A percentile compares a stretch with the other conserved stretches of the same genome.
These are phyloP conservation scores for Penicillium goetzii DNA, from an alignment of 495 filamentous ascomycete species.

Conservation along the genomic window DNA sequence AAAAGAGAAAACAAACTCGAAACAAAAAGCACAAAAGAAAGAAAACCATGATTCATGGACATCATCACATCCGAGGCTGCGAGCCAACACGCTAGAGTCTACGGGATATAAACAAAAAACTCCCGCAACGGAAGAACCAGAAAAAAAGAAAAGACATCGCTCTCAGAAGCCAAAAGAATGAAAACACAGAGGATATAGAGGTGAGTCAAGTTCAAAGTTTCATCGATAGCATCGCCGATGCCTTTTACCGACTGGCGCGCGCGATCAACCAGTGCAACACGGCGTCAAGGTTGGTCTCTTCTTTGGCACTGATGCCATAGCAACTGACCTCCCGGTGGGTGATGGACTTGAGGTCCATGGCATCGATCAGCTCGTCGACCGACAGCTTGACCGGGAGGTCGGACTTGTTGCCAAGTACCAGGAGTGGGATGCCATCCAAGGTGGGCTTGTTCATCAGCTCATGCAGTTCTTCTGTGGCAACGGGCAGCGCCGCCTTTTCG, in stretches of 20 bases:
- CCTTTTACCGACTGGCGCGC: slow-evolving; percentile 59
- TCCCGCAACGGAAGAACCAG: slow-evolving; percentile 5
- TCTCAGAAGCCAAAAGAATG: slow-evolving; percentile 5
- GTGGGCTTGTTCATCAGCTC: slow-evolving; percentile 81
- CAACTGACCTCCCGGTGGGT: slow-evolving; percentile 95
- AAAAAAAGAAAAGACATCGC: slow-evolving; percentile 7
- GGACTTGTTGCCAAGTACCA: slow-evolving; percentile 98
- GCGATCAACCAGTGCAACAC: slow-evolving; percentile 97
- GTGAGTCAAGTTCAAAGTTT: slow-evolving; percentile 4
- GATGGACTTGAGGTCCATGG: slow-evolving; percentile 85
- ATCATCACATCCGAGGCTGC: slow-evolving; percentile 29
- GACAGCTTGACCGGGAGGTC: slow-evolving; percentile 85
- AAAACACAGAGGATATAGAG: not conserved
- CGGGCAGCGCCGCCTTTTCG: slow-evolving; percentile 77
- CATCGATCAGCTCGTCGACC: slow-evolving; percentile 94
- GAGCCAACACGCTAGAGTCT: slow-evolving; percentile 32
- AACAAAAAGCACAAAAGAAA: not conserved
- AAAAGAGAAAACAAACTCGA: not conserved
- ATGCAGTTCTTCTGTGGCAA: slow-evolving; percentile 91
- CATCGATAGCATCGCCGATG: not conserved
- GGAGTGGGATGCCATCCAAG: slow-evolving; percentile 85
- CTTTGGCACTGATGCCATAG: slow-evolving; percentile 97
- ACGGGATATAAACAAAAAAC: slow-evolving; percentile 18
- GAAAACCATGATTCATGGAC: slow-evolving; percentile 24
- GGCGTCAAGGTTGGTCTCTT: slow-evolving; percentile 97